These are phyloP conservation scores for Fibroporia radiculosa DNA, from an alignment of 768 basidiomycete species.

Conservation along the genomic window DNA sequence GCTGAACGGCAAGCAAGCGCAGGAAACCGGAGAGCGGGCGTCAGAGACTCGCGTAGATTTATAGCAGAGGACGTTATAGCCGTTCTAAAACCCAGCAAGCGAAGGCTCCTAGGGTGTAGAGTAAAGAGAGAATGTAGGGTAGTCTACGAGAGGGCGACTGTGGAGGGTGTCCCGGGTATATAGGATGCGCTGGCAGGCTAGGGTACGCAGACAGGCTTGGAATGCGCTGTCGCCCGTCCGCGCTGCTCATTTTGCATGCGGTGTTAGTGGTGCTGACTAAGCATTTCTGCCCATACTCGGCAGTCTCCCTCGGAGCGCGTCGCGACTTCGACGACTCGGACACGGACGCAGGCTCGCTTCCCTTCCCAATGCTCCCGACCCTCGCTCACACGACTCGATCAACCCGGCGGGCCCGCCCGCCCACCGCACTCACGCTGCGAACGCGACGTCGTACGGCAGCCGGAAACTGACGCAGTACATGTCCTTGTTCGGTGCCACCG, in stretches of 20 bases:
- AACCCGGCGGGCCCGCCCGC: too few species aligned
- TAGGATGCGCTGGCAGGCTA: slow-evolving; percentile 3
- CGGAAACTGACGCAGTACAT: slow-evolving; percentile 97
- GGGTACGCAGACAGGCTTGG: slow-evolving; percentile 9
- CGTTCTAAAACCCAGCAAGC: slow-evolving; percentile 12
- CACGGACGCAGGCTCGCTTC: too few species aligned
- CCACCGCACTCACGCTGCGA: neutral
- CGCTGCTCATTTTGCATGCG: slow-evolving; percentile 12
- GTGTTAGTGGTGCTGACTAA: slow-evolving; percentile 20
- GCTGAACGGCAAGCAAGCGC: neutral
- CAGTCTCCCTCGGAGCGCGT: neutral
- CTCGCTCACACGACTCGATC: too few species aligned
- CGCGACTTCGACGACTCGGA: too few species aligned
- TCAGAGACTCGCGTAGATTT: neutral
- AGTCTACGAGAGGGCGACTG: slow-evolving; percentile 14
- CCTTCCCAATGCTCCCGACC: too few species aligned
- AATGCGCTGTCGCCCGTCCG: slow-evolving; percentile 2
- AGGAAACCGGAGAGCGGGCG: slow-evolving; percentile 1
- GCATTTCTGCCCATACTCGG: neutral
- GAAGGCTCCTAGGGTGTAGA: neutral
- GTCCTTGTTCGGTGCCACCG: slow-evolving; percentile 92
- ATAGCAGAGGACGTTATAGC: slow-evolving; percentile 11
- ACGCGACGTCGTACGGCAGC: slow-evolving; percentile 43
- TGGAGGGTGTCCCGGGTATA: neutral
- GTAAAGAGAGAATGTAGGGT: slow-evolving; percentile 12